Evolutionary conservation across 2,329 filamentous ascomycete genomes (phyloP), one percentile per base, ranked within the genome.

Genomic region (Sclerotiophoma versabilis): DNA sequence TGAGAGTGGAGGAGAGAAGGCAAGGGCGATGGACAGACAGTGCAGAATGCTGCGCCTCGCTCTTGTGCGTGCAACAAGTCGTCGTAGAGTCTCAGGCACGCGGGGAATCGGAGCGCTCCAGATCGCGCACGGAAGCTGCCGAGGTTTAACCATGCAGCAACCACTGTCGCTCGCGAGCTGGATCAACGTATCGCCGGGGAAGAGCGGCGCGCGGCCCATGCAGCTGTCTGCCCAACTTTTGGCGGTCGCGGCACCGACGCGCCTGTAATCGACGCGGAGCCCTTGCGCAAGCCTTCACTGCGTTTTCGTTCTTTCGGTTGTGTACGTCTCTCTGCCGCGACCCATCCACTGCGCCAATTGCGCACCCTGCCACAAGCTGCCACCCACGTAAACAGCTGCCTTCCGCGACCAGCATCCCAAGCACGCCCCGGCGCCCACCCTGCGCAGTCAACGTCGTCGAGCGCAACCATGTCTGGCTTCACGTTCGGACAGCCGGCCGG

Each of bases 401-500:
- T 39, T 50, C 56, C 49, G 49, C 25, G 39, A 34, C 37, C 43
- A 53, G 14, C 49, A 41, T 5, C 38, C 38, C 32, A 7, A 3
- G 34, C 45, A 44, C 37, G 38, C 25, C 33, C 20, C 48, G 17
- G 38, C 36, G 23, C 11, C 37, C 25, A n/a, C 33, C 19, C 5
- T 41, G 41, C 29, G 23, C 32, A 38, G 29, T 20, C 34, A n/a
- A 29, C 25, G 5, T 48, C 48, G n/a, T 41, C 57, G 33, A 58
- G 50, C 58, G 38, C 59, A 43, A 59, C 55, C 42, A 72, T 70
- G 67, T 56, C 68, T 33, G 58, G 59, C 22, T 72, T 71, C 54
- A 70, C 55, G 17, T 81, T 77, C 45, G 76, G 76, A 49, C 26
- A 44, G 51, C 39, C 51, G 29, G 42, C 45, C 46, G 44, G 51